Evolutionary conservation across 192 early-diverging fungal genomes (phyloP).

Genomic region (Entomortierella parvispora): DNA sequence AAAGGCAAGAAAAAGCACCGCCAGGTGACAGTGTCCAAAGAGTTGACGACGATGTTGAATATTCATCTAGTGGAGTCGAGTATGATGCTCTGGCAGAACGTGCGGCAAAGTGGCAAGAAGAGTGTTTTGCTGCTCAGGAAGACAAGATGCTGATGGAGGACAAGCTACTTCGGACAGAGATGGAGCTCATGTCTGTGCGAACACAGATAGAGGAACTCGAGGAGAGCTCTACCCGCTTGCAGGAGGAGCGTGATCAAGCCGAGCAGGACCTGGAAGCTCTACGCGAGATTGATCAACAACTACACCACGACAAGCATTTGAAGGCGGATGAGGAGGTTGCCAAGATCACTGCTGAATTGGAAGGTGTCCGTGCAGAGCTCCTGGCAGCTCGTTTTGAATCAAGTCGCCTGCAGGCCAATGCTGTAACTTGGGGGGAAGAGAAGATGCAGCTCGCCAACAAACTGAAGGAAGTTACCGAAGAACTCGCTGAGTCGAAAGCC

Average conservation of each 20-base stretch:
- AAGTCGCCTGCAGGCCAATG: too few relatives aligned
- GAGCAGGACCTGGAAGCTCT: conserved; percentile 2
- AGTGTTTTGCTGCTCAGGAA: conserved; percentile 26
- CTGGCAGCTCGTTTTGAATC: too few relatives aligned
- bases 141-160: conserved; percentile 25
- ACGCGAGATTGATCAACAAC: not conserved
- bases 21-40: not conserved
- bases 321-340: too few relatives aligned
- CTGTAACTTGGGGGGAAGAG: too few relatives aligned
- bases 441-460: not conserved
- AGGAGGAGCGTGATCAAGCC: not conserved
- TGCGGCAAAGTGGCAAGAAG: conserved; percentile 24
- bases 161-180: conserved; percentile 9
- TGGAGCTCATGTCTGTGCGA: conserved; percentile 27
- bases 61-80: not conserved
- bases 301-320: too few relatives aligned
- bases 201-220: conserved; percentile 18
- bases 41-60: not conserved
- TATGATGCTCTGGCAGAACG: not conserved
- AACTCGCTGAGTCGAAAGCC: conserved; percentile 1
- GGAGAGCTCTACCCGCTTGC: not conserved
- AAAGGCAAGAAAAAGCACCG: not conserved
- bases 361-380: too few relatives aligned
- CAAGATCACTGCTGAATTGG: too few relatives aligned
- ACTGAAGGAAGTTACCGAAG: not conserved